A percentile compares a stretch with the other conserved stretches of the same genome.
These are phyloP conservation scores for Scutellaria barbata DNA, from an alignment of 257 asterid species.

Conservation along the genomic window DNA sequence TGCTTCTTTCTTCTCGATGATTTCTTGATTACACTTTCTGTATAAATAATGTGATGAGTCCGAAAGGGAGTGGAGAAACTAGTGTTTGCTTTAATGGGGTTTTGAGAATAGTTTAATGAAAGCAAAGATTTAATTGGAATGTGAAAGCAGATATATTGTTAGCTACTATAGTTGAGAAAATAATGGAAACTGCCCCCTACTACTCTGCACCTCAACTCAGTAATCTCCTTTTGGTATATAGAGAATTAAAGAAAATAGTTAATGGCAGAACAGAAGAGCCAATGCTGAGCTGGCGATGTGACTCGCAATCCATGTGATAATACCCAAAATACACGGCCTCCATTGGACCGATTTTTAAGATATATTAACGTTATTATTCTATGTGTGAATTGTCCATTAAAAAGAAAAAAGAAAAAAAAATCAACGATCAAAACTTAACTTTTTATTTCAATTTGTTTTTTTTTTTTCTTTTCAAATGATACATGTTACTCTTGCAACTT, in stretches of 20 bases:
- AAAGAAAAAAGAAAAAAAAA: too few species aligned
- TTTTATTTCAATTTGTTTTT: too few species aligned
- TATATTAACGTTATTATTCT: too few species aligned
- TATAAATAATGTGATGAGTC: conserved; percentile 28
- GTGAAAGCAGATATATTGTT: conserved; percentile 33
- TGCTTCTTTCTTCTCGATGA: conserved; percentile 19
- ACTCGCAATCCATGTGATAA: conserved; percentile 37
- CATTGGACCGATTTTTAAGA: background rate
- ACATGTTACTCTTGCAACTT: too few species aligned
- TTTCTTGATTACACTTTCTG: conserved; percentile 18
- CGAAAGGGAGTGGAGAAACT: conserved; percentile 23
- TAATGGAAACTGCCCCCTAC: conserved; percentile 8
- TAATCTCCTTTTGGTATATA: conserved; percentile 15
- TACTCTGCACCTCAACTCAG: conserved; percentile 22
- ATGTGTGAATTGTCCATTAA: too few species aligned
- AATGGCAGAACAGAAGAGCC: background rate
- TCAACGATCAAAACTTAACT: too few species aligned
- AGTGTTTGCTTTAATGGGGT: conserved; percentile 1
- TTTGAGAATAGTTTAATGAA: conserved; percentile 21
- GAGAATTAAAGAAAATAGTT: background rate
- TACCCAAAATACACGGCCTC: conserved; percentile 28
- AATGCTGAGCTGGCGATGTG: conserved; percentile 41
- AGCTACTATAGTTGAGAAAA: background rate
- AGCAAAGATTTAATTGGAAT: background rate
- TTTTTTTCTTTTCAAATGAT: too few species aligned